A percentile compares a stretch with the other conserved stretches of the same genome.
Conservation (phyloP, 768 basidiomycete species). For the Lactarius trivialis region DNA sequence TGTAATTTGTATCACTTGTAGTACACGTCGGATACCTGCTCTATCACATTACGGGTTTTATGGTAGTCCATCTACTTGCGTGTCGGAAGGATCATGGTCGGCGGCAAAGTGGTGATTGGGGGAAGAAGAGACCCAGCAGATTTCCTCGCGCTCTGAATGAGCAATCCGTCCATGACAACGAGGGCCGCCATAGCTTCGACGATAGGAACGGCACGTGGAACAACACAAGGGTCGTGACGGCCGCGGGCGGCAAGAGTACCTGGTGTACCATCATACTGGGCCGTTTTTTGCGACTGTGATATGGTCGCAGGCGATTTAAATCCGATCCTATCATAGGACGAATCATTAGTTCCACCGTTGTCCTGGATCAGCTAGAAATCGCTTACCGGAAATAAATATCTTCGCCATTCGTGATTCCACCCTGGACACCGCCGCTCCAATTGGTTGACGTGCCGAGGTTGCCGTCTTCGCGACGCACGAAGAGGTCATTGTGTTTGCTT, state of each 20-base stretch:
- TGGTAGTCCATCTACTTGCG: conserved; percentile 2
- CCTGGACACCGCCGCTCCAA: conserved; percentile 96
- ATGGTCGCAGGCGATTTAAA: conserved; percentile 99
- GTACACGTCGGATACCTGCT: conserved; percentile 14
- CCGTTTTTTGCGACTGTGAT: conserved; percentile 83
- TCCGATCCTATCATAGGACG: conserved; percentile 59
- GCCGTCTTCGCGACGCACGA: conserved; percentile 58
- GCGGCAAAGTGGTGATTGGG: conserved; percentile 79
- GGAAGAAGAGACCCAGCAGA: conserved; percentile 75
- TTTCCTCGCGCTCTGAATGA: conserved; percentile 82
- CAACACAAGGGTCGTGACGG: conserved; percentile 95
- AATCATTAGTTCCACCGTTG: not conserved
- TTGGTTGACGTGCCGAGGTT: conserved; percentile 81
- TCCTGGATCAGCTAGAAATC: not conserved
- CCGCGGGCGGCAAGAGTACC: conserved; percentile 88
- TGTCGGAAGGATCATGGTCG: conserved; percentile 62
- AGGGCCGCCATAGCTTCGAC: conserved; percentile 97
- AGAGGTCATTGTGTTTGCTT: conserved; percentile 88
- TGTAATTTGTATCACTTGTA: conserved; percentile 13
- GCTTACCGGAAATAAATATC: conserved; percentile 92
- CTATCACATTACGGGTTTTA: conserved; percentile 1
- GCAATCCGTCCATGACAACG: conserved; percentile 89
- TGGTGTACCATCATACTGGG: conserved; percentile 86
- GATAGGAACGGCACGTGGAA: conserved; percentile 94
- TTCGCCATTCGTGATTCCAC: conserved; percentile 96